phyloP scores from a whole-genome alignment of 2,329 filamentous ascomycete genomes.

The Grosmannia penicillata region DNA sequence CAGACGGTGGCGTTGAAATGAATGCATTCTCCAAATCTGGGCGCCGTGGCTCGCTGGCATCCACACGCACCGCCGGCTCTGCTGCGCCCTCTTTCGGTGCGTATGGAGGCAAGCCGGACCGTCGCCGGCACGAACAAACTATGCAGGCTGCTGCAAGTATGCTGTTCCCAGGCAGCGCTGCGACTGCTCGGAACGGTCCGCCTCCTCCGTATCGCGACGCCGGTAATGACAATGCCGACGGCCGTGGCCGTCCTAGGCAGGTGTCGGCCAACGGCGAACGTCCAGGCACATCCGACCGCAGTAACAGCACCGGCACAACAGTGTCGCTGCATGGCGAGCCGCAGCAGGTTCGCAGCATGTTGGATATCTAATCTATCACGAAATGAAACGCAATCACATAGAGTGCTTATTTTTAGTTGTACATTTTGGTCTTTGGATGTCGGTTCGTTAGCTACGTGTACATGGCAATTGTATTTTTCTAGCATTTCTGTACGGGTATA shows the following conservation, averaged over 20 bases:
- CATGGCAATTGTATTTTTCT: too few relatives aligned
- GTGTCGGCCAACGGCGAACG: conserved; percentile 8
- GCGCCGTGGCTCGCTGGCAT: conserved; percentile 1
- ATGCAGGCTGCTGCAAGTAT: conserved; percentile 27
- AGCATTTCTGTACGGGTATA: too few relatives aligned
- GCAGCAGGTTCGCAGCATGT: conserved; percentile 42
- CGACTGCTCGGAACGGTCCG: conserved; percentile 24
- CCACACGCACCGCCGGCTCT: conserved; percentile 14
- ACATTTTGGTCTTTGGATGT: too few relatives aligned
- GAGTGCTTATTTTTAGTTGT: too few relatives aligned
- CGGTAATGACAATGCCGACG: conserved; percentile 8
- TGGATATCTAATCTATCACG: conserved; percentile 29
- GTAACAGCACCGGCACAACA: conserved; percentile 29
- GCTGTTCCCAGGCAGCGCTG: conserved; percentile 32
- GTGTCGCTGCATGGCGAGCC: conserved; percentile 31
- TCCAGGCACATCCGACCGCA: conserved; percentile 22
- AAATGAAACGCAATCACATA: too few relatives aligned
- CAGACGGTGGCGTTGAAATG: too few relatives aligned
- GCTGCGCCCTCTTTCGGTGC: conserved; percentile 11
- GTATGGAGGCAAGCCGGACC: conserved; percentile 28
- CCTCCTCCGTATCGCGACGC: conserved; percentile 22
- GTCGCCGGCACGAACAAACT: conserved; percentile 28
- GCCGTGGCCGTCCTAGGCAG: conserved; percentile 11
- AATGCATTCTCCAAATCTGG: conserved; percentile 13
- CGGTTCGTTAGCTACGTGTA: too few relatives aligned